Percentiles rank a stretch among this genome's conserved stretches.
phyloP scores from a whole-genome alignment of 192 early-diverging fungal species.

The Gryganskiella cystojenkinii region DNA sequence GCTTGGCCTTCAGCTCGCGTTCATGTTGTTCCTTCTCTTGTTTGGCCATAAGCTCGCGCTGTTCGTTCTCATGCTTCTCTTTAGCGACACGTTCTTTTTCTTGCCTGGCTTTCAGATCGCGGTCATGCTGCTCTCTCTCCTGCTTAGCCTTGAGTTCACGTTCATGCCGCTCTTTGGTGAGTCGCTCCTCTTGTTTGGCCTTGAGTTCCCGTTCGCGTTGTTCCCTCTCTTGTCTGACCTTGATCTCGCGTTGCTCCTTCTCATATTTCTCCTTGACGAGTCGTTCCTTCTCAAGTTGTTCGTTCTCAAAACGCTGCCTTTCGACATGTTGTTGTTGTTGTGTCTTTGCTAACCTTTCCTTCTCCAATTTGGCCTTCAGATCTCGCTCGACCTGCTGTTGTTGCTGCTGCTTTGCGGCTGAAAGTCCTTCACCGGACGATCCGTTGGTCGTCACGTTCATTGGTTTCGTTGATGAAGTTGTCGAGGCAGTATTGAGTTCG shows the following conservation, averaged over 20 bases:
- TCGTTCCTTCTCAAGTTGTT: conserved; percentile 16
- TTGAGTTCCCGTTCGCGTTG: not conserved
- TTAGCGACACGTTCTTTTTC: conserved; percentile 14
- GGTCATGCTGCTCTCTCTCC: conserved; percentile 15
- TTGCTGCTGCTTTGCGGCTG: not conserved
- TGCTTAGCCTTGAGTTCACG: conserved; percentile 8
- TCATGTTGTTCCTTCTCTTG: not conserved
- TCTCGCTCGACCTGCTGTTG: conserved; percentile 5
- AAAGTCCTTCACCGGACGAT: no score
- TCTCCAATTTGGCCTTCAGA: conserved; percentile 19
- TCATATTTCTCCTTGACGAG: conserved; percentile 3
- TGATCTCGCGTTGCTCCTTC: conserved; percentile 22
- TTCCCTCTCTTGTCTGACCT: conserved; percentile 25
- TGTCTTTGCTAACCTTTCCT: conserved; percentile 9
- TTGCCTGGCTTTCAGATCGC: conserved; percentile 19
- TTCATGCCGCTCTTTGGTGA: no score
- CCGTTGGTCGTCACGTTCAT: no score
- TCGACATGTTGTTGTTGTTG: conserved; percentile 8
- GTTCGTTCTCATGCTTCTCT: conserved; percentile 32
- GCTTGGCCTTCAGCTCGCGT: not conserved
- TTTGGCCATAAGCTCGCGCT: no score
- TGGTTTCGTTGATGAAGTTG: not conserved
- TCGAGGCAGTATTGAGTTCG: not conserved
- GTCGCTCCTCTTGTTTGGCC: conserved; percentile 27
- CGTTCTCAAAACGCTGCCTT: not conserved